These are phyloP conservation scores for Diaporthe citri DNA, from an alignment of 2,329 filamentous ascomycete genomes.

Conservation along the genomic window DNA sequence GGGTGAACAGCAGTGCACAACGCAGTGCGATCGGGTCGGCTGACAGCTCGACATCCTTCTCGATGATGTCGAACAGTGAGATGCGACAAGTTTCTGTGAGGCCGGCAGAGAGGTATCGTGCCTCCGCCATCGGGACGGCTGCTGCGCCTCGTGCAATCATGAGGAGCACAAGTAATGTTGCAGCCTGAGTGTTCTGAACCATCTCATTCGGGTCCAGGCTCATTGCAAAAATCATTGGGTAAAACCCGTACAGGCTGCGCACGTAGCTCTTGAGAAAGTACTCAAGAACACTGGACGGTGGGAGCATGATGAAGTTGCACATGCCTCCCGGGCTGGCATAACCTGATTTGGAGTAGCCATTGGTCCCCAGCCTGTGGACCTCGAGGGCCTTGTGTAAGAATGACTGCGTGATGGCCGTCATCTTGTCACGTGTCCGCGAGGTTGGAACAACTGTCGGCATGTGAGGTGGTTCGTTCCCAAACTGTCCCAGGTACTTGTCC, in stretches of 20 bases:
- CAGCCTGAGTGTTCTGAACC: conserved; percentile 74
- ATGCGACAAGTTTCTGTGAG: conserved; percentile 79
- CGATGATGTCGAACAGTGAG: conserved; percentile 78
- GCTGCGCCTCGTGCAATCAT: conserved; percentile 81
- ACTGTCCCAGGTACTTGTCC: conserved; percentile 55
- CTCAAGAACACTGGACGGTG: conserved; percentile 74
- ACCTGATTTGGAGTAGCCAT: conserved; percentile 54
- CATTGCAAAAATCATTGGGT: conserved; percentile 71
- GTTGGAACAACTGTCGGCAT: conserved; percentile 58
- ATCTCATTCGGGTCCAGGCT: conserved; percentile 76
- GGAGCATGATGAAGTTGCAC: conserved; percentile 75
- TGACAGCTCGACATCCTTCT: conserved; percentile 77
- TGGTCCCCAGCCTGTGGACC: conserved; percentile 69
- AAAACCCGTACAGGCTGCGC: conserved; percentile 75
- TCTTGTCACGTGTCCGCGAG: conserved; percentile 71
- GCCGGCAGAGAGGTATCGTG: conserved; percentile 74
- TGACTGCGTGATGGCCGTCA: conserved; percentile 78
- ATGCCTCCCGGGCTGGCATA: conserved; percentile 59
- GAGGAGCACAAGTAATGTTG: conserved; percentile 74
- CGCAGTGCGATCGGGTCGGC: conserved; percentile 74
- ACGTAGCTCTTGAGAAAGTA: conserved; percentile 76
- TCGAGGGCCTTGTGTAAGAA: conserved; percentile 79
- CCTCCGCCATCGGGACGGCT: conserved; percentile 74
- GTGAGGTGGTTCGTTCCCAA: conserved; percentile 52
- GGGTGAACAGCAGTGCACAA: conserved; percentile 75